phyloP scores from a whole-genome alignment of 176 grass and related monocot species.

The Oryza punctata region DNA sequence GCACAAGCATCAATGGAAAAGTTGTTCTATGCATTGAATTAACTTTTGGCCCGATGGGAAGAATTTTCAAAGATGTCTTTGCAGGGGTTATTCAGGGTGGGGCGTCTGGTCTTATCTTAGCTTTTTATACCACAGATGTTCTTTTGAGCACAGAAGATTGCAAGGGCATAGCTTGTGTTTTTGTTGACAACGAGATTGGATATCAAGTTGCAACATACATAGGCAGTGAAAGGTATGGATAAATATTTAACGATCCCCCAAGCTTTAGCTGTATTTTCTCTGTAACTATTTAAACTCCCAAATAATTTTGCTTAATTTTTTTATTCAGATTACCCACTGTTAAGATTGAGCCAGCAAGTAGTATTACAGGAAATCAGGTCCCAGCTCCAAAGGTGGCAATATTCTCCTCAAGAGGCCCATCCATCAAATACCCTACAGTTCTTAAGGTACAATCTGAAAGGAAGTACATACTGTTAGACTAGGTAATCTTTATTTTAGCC shows the following conservation, averaged over 20 bases:
- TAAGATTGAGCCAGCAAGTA: conserved; percentile 1
- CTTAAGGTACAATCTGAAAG: conserved; percentile 23
- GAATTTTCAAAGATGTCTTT: background rate
- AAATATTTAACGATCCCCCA: background rate
- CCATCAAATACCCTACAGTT: conserved; percentile 15
- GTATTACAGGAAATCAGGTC: background rate
- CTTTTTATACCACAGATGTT: background rate
- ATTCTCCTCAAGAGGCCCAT: conserved; percentile 43
- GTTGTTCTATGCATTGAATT: background rate
- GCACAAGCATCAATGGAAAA: background rate
- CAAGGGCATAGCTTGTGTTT: background rate
- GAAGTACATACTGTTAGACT: background rate
- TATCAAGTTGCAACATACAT: background rate
- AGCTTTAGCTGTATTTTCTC: background rate
- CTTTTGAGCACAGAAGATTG: background rate
- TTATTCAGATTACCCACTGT: conserved; percentile 7
- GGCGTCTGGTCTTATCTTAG: background rate
- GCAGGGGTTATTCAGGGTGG: background rate
- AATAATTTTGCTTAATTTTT: background rate
- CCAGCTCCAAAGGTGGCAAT: conserved; percentile 25
- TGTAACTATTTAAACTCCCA: background rate
- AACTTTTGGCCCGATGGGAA: background rate
- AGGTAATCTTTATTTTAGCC: background rate
- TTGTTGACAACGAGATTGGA: background rate
- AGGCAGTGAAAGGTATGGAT: background rate